Evolutionary conservation across 2,329 filamentous ascomycete genomes (phyloP).

Genomic region (Botrytis aclada): DNA sequence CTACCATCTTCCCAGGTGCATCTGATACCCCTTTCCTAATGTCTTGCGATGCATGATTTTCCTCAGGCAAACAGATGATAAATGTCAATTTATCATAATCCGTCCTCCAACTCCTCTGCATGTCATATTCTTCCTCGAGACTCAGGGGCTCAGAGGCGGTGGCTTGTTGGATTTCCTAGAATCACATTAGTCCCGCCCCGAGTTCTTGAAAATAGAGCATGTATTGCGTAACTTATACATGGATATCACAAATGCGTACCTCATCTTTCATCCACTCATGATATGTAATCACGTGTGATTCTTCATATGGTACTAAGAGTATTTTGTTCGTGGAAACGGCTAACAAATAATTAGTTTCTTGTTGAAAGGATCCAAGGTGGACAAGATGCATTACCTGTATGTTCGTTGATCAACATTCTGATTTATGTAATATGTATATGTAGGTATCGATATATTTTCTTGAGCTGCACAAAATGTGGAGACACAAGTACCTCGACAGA

Average conservation of each 20-base stretch:
- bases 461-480: background rate
- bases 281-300: conserved; percentile 77
- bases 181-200: background rate
- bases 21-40: conserved; percentile 43
- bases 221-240: background rate
- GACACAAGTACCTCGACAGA: background rate
- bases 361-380: no score
- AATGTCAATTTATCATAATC: conserved; percentile 90
- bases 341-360: conserved; percentile 38
- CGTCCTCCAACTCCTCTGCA: conserved; percentile 82
- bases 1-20: conserved; percentile 57
- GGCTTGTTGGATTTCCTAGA: conserved; percentile 69
- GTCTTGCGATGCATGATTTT: background rate
- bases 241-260: conserved; percentile 12
- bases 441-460: background rate
- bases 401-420: conserved; percentile 4
- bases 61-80: conserved; percentile 59
- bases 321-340: conserved; percentile 64
- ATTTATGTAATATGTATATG: background rate
- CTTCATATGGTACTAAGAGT: conserved; percentile 80
- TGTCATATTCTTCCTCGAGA: conserved; percentile 79
- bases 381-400: background rate
- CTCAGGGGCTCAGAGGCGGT: conserved; percentile 85
- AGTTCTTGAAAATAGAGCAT: rapidly evolving
- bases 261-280: conserved; percentile 80